Evolutionary conservation across 768 basidiomycete genomes (phyloP), one percentile per base, ranked within the genome.

Genomic region (Dictyophora rubrovolvata): DNA sequence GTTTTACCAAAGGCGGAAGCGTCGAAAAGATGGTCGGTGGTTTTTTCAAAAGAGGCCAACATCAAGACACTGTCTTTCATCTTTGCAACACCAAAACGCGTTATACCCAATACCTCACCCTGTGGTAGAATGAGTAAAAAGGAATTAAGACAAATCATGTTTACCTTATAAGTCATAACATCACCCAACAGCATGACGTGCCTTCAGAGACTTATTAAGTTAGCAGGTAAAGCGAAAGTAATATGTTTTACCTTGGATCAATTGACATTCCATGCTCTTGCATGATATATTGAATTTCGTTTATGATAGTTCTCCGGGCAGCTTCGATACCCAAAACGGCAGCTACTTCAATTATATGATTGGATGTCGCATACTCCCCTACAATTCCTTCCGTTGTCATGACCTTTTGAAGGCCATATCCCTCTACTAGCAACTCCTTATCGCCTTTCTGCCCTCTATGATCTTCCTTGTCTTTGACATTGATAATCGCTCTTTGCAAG

Each of bases 51-150:
- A 22, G 93, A 96, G 10, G 96, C 96, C 66, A 98, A 77, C 96
- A 98, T 99, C 66, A 99, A 82, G 0, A 97, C 94, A 66, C 91
- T 93, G 72, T 99, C 96, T 72, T 98, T 98, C 93, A 98, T 98
- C 75, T 97, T 97, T 8, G 94, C 91, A 22, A 99, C 95, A 68
- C 96, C 96, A 72, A 98, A 98, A 33, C 96, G 89, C 7, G 96
- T 99, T 70, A 99, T 98, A 49, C 96, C 96, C 54, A 99, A 75
- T 0, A 98, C 93, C 69, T 98, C 95, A 48, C 96, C 96, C 90
- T 94, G 68, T 18, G 23, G 1, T 12, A 23, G 8, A 9, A 21
- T 60, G 18, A 61, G 23, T 20, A 33, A 20, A 47, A 28, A 35
- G 28, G 9, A 55, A 35, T 7, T 48, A 35, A 23, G 55, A 18